Conservation (phyloP, 176 grass and related monocot species). For the Hyparrhenia diplandra region DNA sequence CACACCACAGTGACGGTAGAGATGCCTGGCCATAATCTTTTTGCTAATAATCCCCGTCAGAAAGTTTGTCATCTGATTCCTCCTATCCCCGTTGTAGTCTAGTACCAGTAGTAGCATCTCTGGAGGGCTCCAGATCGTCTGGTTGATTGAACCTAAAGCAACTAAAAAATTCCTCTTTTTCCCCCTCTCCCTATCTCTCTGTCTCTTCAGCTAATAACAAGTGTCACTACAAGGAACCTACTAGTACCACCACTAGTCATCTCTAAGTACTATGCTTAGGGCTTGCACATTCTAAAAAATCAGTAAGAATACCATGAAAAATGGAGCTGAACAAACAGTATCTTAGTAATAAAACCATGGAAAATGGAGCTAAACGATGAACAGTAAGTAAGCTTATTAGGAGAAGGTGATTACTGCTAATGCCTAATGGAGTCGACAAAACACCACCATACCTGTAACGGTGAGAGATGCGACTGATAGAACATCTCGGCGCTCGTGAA, state of each 20-base stretch:
- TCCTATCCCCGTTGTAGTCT: not conserved
- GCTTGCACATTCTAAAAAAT: too few species aligned
- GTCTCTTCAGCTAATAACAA: not conserved
- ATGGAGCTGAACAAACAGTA: too few species aligned
- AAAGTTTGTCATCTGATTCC: constrained; percentile 16
- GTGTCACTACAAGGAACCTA: not conserved
- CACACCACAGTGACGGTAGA: not conserved
- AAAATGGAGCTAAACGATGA: too few species aligned
- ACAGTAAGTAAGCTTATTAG: not conserved
- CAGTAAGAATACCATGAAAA: too few species aligned
- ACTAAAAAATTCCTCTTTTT: not conserved
- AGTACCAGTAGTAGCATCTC: constrained; percentile 15
- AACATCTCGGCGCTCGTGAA: constrained; percentile 57
- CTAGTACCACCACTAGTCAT: not conserved
- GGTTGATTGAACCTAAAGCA: not conserved
- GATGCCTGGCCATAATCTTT: not conserved
- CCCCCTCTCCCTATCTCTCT: not conserved
- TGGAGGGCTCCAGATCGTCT: not conserved
- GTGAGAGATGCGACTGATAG: constrained; percentile 56
- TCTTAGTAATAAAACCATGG: too few species aligned
- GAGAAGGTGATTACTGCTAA: too few species aligned
- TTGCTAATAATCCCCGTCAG: not conserved
- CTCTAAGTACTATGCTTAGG: too few species aligned
- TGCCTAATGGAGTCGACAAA: too few species aligned
- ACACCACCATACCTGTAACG: constrained; percentile 49